phyloP scores from a whole-genome alignment of 2,329 filamentous ascomycete genomes.

The Fusarium mundagurra region DNA sequence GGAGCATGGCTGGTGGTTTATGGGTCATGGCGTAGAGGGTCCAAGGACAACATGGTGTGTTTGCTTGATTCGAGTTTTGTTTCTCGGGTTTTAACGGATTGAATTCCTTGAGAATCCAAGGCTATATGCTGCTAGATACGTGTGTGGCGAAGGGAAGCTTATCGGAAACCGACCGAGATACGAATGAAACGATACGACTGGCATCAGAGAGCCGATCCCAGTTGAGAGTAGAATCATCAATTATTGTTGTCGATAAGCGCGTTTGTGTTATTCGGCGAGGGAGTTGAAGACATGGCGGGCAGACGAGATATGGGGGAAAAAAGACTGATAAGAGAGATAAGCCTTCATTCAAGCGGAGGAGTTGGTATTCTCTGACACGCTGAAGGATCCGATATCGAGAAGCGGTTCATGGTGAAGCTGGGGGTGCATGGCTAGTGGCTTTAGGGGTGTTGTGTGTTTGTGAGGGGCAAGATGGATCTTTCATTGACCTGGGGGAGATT shows the following conservation, averaged over 20 bases:
- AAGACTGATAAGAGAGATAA: slow-evolving; percentile 31
- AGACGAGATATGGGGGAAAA: slow-evolving; percentile 14
- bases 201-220: slow-evolving; percentile 7
- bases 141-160: slow-evolving; percentile 25
- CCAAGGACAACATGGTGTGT: slow-evolving; percentile 4
- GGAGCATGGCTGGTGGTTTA: slow-evolving; percentile 27
- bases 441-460: slow-evolving; percentile 3
- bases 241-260: slow-evolving; percentile 23
- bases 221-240: neutral
- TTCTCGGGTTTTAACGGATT: slow-evolving; percentile 22
- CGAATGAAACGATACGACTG: slow-evolving; percentile 12
- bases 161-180: slow-evolving; percentile 39
- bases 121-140: neutral
- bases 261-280: slow-evolving; percentile 20
- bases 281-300: slow-evolving; percentile 19
- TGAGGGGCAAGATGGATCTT: slow-evolving; percentile 24
- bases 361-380: neutral
- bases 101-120: neutral
- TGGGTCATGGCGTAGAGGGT: slow-evolving; percentile 25
- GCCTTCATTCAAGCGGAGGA: neutral
- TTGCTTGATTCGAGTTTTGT: slow-evolving; percentile 7
- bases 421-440: slow-evolving; percentile 23
- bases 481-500: slow-evolving; percentile 14
- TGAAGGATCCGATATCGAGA: neutral
- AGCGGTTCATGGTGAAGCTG: slow-evolving; percentile 3